Conservation (phyloP, 2,329 filamentous ascomycete species). For the Aspergillus arachidicola region DNA sequence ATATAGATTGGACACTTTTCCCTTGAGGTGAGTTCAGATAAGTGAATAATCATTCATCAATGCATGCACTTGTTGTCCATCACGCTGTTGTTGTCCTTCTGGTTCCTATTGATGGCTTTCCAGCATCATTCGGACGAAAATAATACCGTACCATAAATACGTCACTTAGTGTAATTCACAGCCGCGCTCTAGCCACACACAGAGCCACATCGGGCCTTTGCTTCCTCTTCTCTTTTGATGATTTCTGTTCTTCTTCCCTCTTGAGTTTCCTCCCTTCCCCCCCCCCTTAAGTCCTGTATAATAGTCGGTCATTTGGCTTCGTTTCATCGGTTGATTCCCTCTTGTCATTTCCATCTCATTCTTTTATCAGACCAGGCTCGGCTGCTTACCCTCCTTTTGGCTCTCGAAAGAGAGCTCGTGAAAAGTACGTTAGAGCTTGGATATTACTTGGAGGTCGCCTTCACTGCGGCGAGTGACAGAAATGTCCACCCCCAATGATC, state of each 20-base stretch:
- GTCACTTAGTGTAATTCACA: slow-evolving; percentile 3
- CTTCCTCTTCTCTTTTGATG: slow-evolving; percentile 16
- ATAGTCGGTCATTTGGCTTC: slow-evolving; percentile 19
- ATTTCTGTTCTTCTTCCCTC: slow-evolving; percentile 14
- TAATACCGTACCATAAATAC: slow-evolving; percentile 3
- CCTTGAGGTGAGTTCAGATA: background rate
- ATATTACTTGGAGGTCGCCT: slow-evolving; percentile 33
- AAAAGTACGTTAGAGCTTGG: slow-evolving; percentile 30
- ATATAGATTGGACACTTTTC: background rate
- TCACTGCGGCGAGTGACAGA: slow-evolving; percentile 40
- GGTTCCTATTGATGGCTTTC: background rate
- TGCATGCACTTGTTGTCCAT: background rate
- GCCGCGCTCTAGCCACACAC: slow-evolving; percentile 11
- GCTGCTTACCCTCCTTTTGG: slow-evolving; percentile 15
- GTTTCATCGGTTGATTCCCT: slow-evolving; percentile 6
- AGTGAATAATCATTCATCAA: background rate
- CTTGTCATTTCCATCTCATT: slow-evolving; percentile 14
- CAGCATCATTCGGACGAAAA: slow-evolving; percentile 1
- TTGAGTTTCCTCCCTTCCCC: slow-evolving; percentile 12
- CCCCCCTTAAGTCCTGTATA: slow-evolving; percentile 14
- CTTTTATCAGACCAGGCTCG: slow-evolving; percentile 10
- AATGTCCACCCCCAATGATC: slow-evolving; percentile 51
- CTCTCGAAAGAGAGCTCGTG: slow-evolving; percentile 39
- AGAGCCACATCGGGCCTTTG: background rate
- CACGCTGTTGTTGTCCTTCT: background rate